Base-by-base conservation (phyloP, 1,284 basidiomycete genomes). In the Gomphus bonarii region DNA sequence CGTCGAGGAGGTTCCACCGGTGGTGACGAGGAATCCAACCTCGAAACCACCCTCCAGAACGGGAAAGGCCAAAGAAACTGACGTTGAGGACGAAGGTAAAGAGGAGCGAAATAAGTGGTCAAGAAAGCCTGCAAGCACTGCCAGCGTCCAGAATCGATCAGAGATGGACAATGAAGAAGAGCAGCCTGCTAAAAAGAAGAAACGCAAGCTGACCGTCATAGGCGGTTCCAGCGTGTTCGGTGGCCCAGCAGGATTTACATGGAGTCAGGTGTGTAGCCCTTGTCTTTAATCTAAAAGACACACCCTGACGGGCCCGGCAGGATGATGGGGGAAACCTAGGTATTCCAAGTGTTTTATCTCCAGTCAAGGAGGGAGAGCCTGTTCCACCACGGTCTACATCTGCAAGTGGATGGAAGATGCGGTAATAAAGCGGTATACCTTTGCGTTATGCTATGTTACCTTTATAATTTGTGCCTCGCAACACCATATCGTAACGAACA, bases 281-380 rank as follows among this genome's bases (percentile, higher is more conserved):
- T 25, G 35, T 46, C 25, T 36, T 30, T 33, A 5, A 30, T 20
- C 18, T 35, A 18, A n/a, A 0, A 53, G 38, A 57, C 50, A 12
- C 22, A 14, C 35, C 16, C 35, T 50, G 10, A 50, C 18, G n/a
- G 8, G 25, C 38, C 30, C 6, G 8, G 31, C 28, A 58, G 57
- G 50, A 44, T 11, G 69, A 57, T 25, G 71, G 68, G 58, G 73
- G 68, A 5, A 72, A 70, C 1, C 64, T 85, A 48, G 72, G 79
- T 55, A 86, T 86, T 63, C 84, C 84, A 14, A 82, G 77, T 0
- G 69, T 70, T 36, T 69, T 86, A 28, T 84, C 82, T 2, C 84
- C 84, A 12, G 73, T 86, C 57, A 83, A 81, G 61, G 76, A 78
- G 46, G 71, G 73, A 1, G 73, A 76, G 4, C 67, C 66, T 20